Conservation (phyloP, 805 yeast genomes). For the Saturnispora quitensis region DNA sequence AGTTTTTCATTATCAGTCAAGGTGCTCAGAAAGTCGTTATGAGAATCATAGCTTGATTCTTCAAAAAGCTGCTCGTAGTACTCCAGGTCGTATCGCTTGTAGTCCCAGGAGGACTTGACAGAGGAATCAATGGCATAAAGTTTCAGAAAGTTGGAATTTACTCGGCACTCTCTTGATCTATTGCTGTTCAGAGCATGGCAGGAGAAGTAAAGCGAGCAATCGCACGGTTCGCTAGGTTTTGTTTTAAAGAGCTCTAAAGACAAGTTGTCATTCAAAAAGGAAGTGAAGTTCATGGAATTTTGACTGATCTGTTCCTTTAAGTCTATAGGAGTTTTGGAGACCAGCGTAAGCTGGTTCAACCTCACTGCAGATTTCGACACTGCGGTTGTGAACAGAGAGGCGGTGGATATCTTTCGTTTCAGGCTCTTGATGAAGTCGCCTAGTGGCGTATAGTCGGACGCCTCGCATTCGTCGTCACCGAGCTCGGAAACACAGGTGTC, state of each 20-base stretch:
- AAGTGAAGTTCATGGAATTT: neutral
- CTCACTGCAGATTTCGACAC: neutral
- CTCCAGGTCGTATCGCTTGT: constrained; percentile 29
- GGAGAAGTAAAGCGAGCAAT: neutral
- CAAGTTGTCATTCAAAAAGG: constrained; percentile 2
- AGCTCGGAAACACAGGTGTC: neutral
- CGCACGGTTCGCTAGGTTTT: neutral
- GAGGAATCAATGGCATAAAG: constrained; percentile 41
- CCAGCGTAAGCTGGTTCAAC: neutral
- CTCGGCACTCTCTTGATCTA: constrained; percentile 36
- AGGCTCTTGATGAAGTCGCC: neutral
- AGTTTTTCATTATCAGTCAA: constrained; percentile 10
- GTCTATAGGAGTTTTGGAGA: neutral
- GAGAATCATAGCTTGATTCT: constrained; percentile 16
- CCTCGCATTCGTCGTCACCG: neutral
- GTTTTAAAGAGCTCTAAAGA: neutral
- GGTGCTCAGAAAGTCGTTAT: constrained; percentile 20
- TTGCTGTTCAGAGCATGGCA: neutral
- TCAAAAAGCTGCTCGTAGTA: constrained; percentile 20
- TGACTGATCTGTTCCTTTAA: neutral
- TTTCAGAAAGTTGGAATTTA: constrained; percentile 40
- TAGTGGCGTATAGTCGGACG: neutral
- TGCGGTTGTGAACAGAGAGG: neutral
- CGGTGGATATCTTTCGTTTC: neutral
- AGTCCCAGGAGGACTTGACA: constrained; percentile 24